Base-by-base conservation (phyloP, 2,329 filamentous ascomycete genomes). In the Rhynchosporium agropyri region DNA sequence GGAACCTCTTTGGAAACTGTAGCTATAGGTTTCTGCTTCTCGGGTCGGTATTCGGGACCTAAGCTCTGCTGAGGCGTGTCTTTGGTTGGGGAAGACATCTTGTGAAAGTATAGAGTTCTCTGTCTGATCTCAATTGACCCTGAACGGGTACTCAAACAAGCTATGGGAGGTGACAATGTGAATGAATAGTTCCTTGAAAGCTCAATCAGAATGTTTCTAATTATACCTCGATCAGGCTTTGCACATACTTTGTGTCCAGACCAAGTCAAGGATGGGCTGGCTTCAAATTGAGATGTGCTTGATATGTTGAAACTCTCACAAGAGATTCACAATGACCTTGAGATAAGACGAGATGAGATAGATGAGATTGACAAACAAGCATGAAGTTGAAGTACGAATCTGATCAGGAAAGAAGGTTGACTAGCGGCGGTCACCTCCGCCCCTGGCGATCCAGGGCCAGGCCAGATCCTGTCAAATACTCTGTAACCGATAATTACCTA, bases 1-100 rank as follows among this genome's bases (percentile, higher is more conserved):
- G 86, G 79, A 45, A 97, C 87, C 64, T 86, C 84, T 62, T 88
- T 93, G 12, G 95, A 99, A 48, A 98, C 89, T 2, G 93, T 98
- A 12, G 92, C 92, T 63, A 84, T 89, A 46, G 92, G 92, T 75
- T 94, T 96, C 76, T 94, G 86, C 68, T 84, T 86, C 65, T 88
- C 84, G 31, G 88, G 81, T 62, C 87, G 85, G 77, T 97, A 97
- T 67, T 89, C 83, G 53, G 92, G 92, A 0, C 93, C 93, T 64
- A 97, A 86, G 67, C 84, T 86, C 76, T 92, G 82, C 49, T 84
- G 80, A 56, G 84, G 83, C 48, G 77, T 79, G 58, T 76, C 75
- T 58, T 74, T 48, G 33, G 50, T 69, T 64, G 67, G 62, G 15
- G 71, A 64, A 31, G 69, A 62, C 69, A 73, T 72, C 38, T 58